phyloP scores from a whole-genome alignment of 768 basidiomycete genomes.

The Boletus insuetus region DNA sequence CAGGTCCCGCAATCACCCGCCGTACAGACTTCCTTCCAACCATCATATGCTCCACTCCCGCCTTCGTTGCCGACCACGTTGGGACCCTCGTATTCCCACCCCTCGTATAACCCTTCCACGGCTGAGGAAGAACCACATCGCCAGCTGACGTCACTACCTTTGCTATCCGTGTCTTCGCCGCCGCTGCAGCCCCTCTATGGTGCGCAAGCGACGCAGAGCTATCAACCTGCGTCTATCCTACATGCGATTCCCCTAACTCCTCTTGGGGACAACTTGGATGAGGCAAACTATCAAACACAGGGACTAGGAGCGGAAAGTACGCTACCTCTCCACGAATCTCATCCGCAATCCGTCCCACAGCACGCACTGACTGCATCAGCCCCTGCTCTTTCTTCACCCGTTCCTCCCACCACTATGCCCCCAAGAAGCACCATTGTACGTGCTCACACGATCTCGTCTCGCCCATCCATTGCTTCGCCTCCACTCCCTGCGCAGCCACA shows the following conservation, averaged over 20 bases:
- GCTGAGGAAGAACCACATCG: slow-evolving; percentile 13
- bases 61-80: slow-evolving; percentile 16
- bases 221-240: slow-evolving; percentile 22
- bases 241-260: slow-evolving; percentile 16
- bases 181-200: slow-evolving; percentile 12
- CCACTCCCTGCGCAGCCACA: slow-evolving; percentile 11
- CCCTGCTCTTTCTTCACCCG: slow-evolving; percentile 17
- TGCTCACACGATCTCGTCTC: slow-evolving; percentile 28
- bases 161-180: slow-evolving; percentile 1
- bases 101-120: slow-evolving; percentile 7
- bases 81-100: slow-evolving; percentile 15
- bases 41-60: slow-evolving; percentile 26
- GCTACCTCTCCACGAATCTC: slow-evolving; percentile 5
- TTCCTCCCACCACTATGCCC: slow-evolving; percentile 13
- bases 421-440: slow-evolving; percentile 23
- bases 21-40: slow-evolving; percentile 28
- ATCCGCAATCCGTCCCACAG: slow-evolving; percentile 20
- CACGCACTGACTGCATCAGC: slow-evolving; percentile 12
- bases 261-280: not conserved
- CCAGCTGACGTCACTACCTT: slow-evolving; percentile 13
- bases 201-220: slow-evolving; percentile 11
- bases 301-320: slow-evolving; percentile 1
- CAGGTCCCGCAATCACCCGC: slow-evolving; percentile 29
- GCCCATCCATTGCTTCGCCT: slow-evolving; percentile 15
- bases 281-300: slow-evolving; percentile 16